Evolutionary conservation across 2,329 filamentous ascomycete genomes (phyloP), one percentile per base, ranked within the genome.

Genomic region (Plectosphaerella plurivora): DNA sequence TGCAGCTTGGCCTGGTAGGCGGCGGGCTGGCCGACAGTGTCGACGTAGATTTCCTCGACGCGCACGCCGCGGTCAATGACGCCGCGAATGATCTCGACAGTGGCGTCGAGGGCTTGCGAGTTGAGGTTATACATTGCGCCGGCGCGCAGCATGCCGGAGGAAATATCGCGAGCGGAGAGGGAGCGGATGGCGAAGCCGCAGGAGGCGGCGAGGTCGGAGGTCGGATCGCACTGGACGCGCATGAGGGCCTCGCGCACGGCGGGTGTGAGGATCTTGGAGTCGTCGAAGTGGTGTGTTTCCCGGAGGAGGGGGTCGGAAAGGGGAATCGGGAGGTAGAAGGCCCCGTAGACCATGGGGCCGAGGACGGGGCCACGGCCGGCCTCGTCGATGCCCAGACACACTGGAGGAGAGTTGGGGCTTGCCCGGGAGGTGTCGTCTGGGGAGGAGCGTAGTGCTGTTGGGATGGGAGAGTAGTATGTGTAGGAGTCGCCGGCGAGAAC

Each of bases 311-410:
- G 79, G 64, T 87, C 84, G 24, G 86, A 81, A 25, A 84, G 75
- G 0, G 84, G 78, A 2, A 89, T 69, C 49, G 95, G 95, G 59
- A 95, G 89, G 73, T 81, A 85, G 73, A 86, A 87, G 62, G 86
- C 74, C 58, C 78, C 82, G 73, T 88, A 88, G 61, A 88, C 84
- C 85, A 88, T 87, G 61, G 77, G 86, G 60, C 89, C 93, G 12
- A 97, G 81, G n/a, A 97, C 93, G 22, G 93, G 93, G 2, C 93
- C 93, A 63, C 93, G 84, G 45, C 93, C 93, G 60, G 93, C 93
- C 76, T 97, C 93, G 68, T 97, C 93, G 49, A 97, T 87, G 56
- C 93, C 93, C 20, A 97, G 79, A 69, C 89, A 94, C 64, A 84
- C 79, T 52, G 76, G 45, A 65, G 62, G 48, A 4, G 71, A 61